These are phyloP conservation scores for Phlebiopsis flavidoalba DNA, from an alignment of 768 basidiomycete genomes.

Conservation along the genomic window DNA sequence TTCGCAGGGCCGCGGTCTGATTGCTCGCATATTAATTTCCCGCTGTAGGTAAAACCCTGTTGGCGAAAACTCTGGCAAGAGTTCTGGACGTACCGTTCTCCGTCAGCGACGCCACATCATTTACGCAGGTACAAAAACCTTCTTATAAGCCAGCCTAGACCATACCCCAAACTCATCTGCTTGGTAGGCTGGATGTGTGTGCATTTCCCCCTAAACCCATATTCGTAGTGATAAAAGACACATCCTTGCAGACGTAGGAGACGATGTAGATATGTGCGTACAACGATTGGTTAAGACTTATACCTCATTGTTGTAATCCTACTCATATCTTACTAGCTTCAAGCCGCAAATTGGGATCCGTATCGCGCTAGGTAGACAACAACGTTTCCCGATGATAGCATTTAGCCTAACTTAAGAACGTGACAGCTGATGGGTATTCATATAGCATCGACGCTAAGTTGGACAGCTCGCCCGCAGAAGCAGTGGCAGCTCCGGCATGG, in stretches of 20 bases:
- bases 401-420: too few species aligned
- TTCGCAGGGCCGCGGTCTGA: not conserved
- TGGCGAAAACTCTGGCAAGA: slow-evolving; percentile 88
- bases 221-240: not conserved
- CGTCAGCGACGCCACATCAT: slow-evolving; percentile 87
- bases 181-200: slow-evolving; percentile 66
- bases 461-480: slow-evolving; percentile 83
- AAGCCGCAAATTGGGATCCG: slow-evolving; percentile 89
- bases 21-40: not conserved
- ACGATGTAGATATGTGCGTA: slow-evolving; percentile 92
- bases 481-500: slow-evolving; percentile 46
- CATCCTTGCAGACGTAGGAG: slow-evolving; percentile 71
- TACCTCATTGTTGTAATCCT: not conserved
- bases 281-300: slow-evolving; percentile 63
- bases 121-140: slow-evolving; percentile 65
- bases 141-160: not conserved
- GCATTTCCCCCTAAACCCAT: not conserved
- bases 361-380: slow-evolving; percentile 64
- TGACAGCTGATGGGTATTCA: slow-evolving; percentile 79
- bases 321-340: slow-evolving; percentile 44
- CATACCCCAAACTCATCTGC: not conserved
- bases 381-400: not conserved
- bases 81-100: slow-evolving; percentile 94
- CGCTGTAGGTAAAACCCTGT: slow-evolving; percentile 73
- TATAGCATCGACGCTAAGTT: slow-evolving; percentile 95